Evolutionary conservation across 1,284 basidiomycete species (phyloP).

Genomic region (Leccinum griseonigrum): DNA sequence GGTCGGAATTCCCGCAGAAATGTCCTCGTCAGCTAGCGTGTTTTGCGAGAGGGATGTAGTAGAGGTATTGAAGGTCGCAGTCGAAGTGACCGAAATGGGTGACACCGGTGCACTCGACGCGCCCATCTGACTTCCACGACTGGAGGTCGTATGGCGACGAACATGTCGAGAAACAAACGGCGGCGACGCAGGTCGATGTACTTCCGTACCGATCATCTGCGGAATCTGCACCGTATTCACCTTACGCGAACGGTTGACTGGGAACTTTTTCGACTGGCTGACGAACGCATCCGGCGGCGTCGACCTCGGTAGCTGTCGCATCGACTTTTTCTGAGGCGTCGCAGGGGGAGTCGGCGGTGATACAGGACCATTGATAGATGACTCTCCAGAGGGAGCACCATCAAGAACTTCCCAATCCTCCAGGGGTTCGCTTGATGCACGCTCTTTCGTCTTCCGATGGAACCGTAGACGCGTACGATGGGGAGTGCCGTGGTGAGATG

Average conservation of each 20-base stretch:
- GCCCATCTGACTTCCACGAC: slow-evolving; percentile 29
- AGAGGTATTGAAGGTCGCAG: slow-evolving; percentile 26
- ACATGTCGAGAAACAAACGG: slow-evolving; percentile 32
- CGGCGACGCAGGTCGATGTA: slow-evolving; percentile 29
- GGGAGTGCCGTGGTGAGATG: slow-evolving; percentile 33
- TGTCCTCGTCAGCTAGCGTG: slow-evolving; percentile 17
- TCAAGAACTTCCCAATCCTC: slow-evolving; percentile 35
- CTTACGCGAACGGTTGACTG: slow-evolving; percentile 22
- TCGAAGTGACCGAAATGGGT: slow-evolving; percentile 29
- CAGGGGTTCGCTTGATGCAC: slow-evolving; percentile 31
- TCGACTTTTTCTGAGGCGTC: slow-evolving; percentile 16
- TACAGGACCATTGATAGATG: slow-evolving; percentile 24
- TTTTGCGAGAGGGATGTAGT: slow-evolving; percentile 20
- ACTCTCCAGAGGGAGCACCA: slow-evolving; percentile 24
- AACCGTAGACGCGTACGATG: slow-evolving; percentile 30
- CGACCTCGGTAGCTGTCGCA: slow-evolving; percentile 14
- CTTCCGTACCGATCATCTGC: slow-evolving; percentile 13
- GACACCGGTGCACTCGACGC: slow-evolving; percentile 35
- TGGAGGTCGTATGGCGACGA: slow-evolving; percentile 34
- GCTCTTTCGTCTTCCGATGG: slow-evolving; percentile 35
- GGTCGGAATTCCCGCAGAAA: slow-evolving; percentile 13
- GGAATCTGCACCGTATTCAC: slow-evolving; percentile 28
- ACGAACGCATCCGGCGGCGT: slow-evolving; percentile 16
- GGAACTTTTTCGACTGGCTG: slow-evolving; percentile 8
- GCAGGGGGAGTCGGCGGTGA: slow-evolving; percentile 22